Evolutionary conservation across 2,329 filamentous ascomycete genomes (phyloP).

Genomic region (Colletotrichum sp.): DNA sequence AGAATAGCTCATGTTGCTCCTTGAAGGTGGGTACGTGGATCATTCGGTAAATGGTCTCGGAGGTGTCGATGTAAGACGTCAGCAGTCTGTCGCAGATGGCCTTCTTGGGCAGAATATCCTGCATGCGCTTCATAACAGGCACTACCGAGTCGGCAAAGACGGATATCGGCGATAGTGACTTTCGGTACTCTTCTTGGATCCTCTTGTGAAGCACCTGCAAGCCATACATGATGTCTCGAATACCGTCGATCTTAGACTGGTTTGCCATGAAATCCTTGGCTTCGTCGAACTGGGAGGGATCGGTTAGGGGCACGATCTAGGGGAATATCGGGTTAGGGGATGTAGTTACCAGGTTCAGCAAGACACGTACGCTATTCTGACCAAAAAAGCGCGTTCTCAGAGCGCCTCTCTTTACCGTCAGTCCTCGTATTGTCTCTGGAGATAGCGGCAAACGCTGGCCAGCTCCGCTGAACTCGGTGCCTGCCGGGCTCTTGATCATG

Average conservation of each 20-base stretch:
- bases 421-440: constrained; percentile 51
- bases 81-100: constrained; percentile 56
- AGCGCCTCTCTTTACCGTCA: constrained; percentile 53
- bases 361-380: constrained; percentile 56
- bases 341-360: constrained; percentile 55
- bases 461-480: constrained; percentile 39
- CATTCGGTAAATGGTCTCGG: constrained; percentile 58
- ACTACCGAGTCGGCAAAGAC: constrained; percentile 66
- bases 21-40: constrained; percentile 58
- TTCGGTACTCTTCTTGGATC: constrained; percentile 52
- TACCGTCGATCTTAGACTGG: constrained; percentile 41
- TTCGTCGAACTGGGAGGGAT: constrained; percentile 51
- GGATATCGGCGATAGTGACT: constrained; percentile 54
- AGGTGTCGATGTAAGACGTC: constrained; percentile 52
- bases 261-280: constrained; percentile 56
- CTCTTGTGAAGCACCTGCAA: constrained; percentile 53
- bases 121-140: constrained; percentile 62
- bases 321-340: background rate
- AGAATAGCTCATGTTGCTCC: constrained; percentile 56
- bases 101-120: constrained; percentile 57
- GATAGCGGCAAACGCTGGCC: constrained; percentile 35
- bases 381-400: constrained; percentile 56
- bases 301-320: constrained; percentile 14
- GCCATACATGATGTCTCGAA: constrained; percentile 47
- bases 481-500: constrained; percentile 43